Percentiles rank a stretch among this genome's conserved stretches.
Conservation (phyloP, 2,329 filamentous ascomycete genomes). For the Tolypocladium cylindrosporum region DNA sequence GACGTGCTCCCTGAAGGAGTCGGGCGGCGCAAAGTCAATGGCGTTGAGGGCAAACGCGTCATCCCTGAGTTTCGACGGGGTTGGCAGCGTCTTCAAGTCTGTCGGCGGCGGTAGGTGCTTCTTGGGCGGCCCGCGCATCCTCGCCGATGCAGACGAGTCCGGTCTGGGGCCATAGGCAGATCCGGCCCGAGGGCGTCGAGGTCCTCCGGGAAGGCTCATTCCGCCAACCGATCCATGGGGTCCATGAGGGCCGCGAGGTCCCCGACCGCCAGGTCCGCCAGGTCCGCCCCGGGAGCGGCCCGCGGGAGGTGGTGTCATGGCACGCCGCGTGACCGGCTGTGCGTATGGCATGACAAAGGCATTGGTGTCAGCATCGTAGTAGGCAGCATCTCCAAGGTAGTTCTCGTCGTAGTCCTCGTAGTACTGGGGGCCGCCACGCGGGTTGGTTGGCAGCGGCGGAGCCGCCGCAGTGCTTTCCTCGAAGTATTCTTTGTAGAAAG, state of each 20-base stretch:
- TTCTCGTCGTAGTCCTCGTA: conserved; percentile 68
- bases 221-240: conserved; percentile 39
- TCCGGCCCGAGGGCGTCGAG: conserved; percentile 46
- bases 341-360: conserved; percentile 75
- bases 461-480: conserved; percentile 59
- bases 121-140: conserved; percentile 33
- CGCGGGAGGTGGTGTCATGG: conserved; percentile 86
- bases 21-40: conserved; percentile 80
- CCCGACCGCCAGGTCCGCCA: conserved; percentile 9
- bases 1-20: conserved; percentile 53
- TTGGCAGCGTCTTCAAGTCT: conserved; percentile 67
- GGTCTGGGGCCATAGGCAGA: conserved; percentile 29
- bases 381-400: conserved; percentile 57
- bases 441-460: conserved; percentile 28
- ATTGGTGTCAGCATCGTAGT: conserved; percentile 57
- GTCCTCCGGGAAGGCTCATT: conserved; percentile 33
- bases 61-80: conserved; percentile 74
- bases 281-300: conserved; percentile 32
- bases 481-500: conserved; percentile 99
- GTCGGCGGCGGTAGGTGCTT: conserved; percentile 57
- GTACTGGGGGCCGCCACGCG: conserved; percentile 34
- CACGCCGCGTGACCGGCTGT: conserved; percentile 75
- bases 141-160: conserved; percentile 52
- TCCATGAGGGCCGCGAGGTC: conserved; percentile 24
- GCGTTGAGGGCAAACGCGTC: conserved; percentile 64